Evolutionary conservation across 225 moss, liverwort and hornwort species (phyloP), one percentile per base, ranked within the genome.

Genomic region (Marchantia polymorpha): DNA sequence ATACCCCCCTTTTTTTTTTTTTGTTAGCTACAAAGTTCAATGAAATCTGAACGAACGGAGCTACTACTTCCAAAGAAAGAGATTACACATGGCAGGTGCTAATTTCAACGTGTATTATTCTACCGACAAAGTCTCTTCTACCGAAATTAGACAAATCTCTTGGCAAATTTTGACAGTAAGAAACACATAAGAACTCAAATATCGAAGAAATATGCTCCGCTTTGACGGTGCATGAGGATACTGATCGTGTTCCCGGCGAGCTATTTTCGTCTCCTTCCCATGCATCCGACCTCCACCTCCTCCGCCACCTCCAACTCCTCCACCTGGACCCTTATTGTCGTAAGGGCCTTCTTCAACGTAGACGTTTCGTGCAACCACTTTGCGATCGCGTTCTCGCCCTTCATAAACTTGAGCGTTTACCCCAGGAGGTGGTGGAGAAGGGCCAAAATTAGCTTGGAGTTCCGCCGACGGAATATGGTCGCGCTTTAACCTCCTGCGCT

Each of bases 231-330:
- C 25, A 47, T 14, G 29, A 96, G 96, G 94, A 94, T 94, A 96
- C 92, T 92, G 92, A 63, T 96, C 97, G 81, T 97, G 97, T 54
- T 97, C 97, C 60, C 97, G 87, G 53, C 93, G 88, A 47, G 92
- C 86, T 26, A 88, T 83, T 85, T 94, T 97, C 16, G 88, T 84
- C 10, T 97, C 97, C 80, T 97, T 92, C 52, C 88, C 92, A 81
- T 94, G 93, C 69, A 79, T 78, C 56, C 97, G 91, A 48, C 91
- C 94, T 7, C 71, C 71, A 20, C 71, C 71, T 14, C 74, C 74
- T 15, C 54, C 52, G 31, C 74, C 74, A 17, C 91, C 96, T 81
- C 89, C 85, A 75, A 89, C 89, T 48, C 90, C 97, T 83, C 89
- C 84, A 80, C 90, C 88, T 49, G 85, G 90, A 50, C 91, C 94